Percentiles rank a stretch among this genome's conserved stretches.
These are phyloP conservation scores for Candida easanensis DNA, from an alignment of 805 yeast genomes.

Conservation along the genomic window DNA sequence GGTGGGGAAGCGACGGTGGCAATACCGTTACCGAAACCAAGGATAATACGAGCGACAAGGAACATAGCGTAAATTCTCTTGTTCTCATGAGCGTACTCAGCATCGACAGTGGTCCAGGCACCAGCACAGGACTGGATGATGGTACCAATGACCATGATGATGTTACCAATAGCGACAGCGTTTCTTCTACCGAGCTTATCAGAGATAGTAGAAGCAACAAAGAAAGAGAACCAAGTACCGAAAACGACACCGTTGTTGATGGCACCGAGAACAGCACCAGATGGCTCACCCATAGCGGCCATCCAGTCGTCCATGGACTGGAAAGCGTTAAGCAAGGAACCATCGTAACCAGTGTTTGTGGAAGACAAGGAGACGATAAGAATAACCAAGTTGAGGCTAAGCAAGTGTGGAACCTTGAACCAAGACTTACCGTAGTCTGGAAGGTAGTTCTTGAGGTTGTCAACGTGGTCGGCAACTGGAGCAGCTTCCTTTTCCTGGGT, in stretches of 20 bases:
- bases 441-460: slow-evolving; percentile 22
- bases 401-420: slow-evolving; percentile 37
- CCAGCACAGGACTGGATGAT: slow-evolving; percentile 30
- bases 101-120: slow-evolving; percentile 13
- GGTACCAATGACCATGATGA: slow-evolving; percentile 26
- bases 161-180: slow-evolving; percentile 25
- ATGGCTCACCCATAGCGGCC: slow-evolving; percentile 36
- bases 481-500: background rate
- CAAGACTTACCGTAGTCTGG: slow-evolving; percentile 31
- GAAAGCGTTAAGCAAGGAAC: slow-evolving; percentile 48
- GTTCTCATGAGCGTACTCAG: slow-evolving; percentile 3
- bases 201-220: slow-evolving; percentile 27
- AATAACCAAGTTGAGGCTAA: slow-evolving; percentile 35
- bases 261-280: slow-evolving; percentile 40
- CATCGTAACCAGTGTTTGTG: slow-evolving; percentile 48
- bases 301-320: slow-evolving; percentile 44
- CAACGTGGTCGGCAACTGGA: slow-evolving; percentile 1
- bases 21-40: slow-evolving; percentile 47
- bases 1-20: slow-evolving; percentile 46
- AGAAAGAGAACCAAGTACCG: no score
- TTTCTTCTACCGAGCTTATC: slow-evolving; percentile 43
- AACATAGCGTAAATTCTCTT: slow-evolving; percentile 25
- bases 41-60: slow-evolving; percentile 36
- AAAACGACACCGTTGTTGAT: no score
- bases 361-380: slow-evolving; percentile 44